A percentile compares a stretch with the other conserved stretches of the same genome.
Evolutionary conservation across 768 basidiomycete species (phyloP).

Genomic region (Phanerodontia chrysosporium): DNA sequence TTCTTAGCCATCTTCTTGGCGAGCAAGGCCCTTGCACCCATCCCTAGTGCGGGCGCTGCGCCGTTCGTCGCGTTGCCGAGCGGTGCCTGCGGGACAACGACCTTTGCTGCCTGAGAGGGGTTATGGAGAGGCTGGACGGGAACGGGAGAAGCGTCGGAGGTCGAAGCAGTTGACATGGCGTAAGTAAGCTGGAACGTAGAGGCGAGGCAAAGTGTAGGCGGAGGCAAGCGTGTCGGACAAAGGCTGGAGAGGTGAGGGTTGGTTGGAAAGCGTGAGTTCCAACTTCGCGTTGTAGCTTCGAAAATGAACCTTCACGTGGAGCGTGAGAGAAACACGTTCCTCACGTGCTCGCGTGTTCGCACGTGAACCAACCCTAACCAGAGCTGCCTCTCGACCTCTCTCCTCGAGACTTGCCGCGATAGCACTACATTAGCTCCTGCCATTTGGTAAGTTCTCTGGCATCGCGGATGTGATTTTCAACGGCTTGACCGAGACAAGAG

Average conservation of each 20-base stretch:
- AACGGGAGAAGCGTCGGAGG: conserved; percentile 65
- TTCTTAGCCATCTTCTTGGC: conserved; percentile 91
- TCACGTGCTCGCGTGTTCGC: conserved; percentile 9
- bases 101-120: conserved; percentile 72
- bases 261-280: background rate
- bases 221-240: background rate
- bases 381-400: background rate
- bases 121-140: conserved; percentile 82
- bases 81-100: conserved; percentile 77
- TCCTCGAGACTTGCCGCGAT: too few species aligned
- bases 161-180: conserved; percentile 52
- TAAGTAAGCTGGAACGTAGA: background rate
- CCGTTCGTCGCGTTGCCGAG: conserved; percentile 62
- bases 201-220: background rate
- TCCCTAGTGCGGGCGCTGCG: conserved; percentile 55
- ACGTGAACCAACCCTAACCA: conserved; percentile 4
- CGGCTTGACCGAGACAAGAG: too few species aligned
- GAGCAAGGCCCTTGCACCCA: conserved; percentile 88
- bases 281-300: background rate
- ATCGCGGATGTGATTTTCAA: too few species aligned
- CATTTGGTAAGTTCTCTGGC: too few species aligned
- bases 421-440: too few species aligned
- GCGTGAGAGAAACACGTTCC: conserved; percentile 3
- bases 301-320: conserved; percentile 21
- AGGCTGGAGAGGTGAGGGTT: conserved; percentile 4